Evolutionary conservation across 768 basidiomycete species (phyloP).

Genomic region (Cubamyces lactineus): DNA sequence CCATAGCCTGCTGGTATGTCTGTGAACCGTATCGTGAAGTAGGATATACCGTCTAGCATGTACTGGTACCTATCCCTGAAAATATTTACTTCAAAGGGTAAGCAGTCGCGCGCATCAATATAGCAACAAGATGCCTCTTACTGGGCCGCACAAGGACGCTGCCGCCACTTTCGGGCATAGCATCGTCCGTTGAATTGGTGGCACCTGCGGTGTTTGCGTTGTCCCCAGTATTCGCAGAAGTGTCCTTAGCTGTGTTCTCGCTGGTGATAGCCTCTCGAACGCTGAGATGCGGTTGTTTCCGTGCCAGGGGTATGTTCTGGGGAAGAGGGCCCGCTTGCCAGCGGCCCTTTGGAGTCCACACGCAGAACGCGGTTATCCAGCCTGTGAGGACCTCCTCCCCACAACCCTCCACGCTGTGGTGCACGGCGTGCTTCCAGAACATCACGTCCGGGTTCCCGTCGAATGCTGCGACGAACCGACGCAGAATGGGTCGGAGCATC

Average conservation of each 20-base stretch:
- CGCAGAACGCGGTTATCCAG: constrained; percentile 26
- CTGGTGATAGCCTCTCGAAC: no score
- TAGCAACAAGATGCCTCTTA: not conserved
- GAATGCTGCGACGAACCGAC: constrained; percentile 34
- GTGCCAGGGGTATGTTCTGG: not conserved
- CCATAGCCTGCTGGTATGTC: constrained; percentile 8
- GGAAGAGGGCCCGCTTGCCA: constrained; percentile 9
- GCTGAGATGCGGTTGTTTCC: no score
- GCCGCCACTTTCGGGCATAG: not conserved
- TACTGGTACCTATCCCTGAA: no score
- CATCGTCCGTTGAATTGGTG: no score
- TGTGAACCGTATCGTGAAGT: not conserved
- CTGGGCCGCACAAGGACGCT: no score
- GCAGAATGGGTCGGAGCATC: constrained; percentile 35
- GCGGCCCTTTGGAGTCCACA: constrained; percentile 11
- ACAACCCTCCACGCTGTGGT: not conserved
- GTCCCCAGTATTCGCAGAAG: no score
- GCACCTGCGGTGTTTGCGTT: no score
- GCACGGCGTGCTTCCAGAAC: constrained; percentile 22
- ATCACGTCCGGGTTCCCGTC: constrained; percentile 26
- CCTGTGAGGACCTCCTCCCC: constrained; percentile 15
- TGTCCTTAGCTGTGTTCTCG: no score
- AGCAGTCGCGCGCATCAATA: not conserved
- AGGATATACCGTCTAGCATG: constrained; percentile 12
- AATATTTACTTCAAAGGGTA: no score